Evolutionary conservation across 2,329 filamentous ascomycete species (phyloP), one percentile per base, ranked within the genome.

Genomic region (Aspergillus felis): DNA sequence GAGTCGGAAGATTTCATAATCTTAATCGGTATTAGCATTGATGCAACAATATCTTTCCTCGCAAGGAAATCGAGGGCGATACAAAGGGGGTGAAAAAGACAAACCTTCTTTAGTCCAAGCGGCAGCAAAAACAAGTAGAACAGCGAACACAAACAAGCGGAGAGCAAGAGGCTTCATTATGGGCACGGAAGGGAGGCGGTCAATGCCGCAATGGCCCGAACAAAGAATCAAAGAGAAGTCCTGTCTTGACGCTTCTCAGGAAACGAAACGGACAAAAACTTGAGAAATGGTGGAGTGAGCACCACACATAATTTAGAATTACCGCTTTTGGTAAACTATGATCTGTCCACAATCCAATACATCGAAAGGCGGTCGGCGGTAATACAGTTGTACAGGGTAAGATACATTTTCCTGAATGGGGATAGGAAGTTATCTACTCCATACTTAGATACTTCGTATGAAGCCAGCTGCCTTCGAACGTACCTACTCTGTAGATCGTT

Each of bases 1-100:
- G 61, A 99, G 83, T 67, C 92, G 90, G 81, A 99, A 99, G 79
- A 99, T 97, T 78, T 99, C 94, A 72, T 95, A 91, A 78, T 99
- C 94, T 38, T 38, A n/a, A 38, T n/a, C 5, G 14, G 3, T 32
- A 17, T 38, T 95, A 69, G 35, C 61, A 46, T 38, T 14, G 29
- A 54, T 47, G 51, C 44, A 28, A 52, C 59, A 35, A 58, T 25
- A n/a, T n/a, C n/a, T 29, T 50, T 52, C 54, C 29, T 20, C 9
- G 6, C 25, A 47, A 54, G 27, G 28, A 17, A 55, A 46, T 52
- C 20, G 46, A 51, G 22, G 20, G 46, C 20, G 20, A 2, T 28
- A 51, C 44, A 25, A 29, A 29, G 51, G 25, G 29, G 32, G 4
- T 47, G 27, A 44, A 51, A 38, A 27, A 73, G 80, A 66, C 76